Evolutionary conservation across 2,329 filamentous ascomycete species (phyloP).

Genomic region (Tothia fuscella): DNA sequence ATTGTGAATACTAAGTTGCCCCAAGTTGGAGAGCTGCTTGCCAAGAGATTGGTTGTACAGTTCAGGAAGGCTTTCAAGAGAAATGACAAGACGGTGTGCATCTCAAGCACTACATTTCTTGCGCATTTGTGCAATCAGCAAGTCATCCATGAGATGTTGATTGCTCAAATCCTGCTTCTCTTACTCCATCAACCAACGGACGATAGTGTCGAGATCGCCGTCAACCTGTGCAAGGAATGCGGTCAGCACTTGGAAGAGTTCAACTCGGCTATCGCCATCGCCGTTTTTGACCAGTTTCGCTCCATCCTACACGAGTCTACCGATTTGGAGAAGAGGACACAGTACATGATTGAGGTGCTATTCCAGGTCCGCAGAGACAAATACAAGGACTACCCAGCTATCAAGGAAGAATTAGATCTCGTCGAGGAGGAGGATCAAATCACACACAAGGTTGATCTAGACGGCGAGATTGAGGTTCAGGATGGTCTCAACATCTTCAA

Average conservation of each 20-base stretch:
- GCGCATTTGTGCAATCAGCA: slow-evolving; percentile 94
- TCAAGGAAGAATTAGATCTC: slow-evolving; percentile 86
- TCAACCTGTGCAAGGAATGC: slow-evolving; percentile 83
- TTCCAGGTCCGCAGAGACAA: slow-evolving; percentile 95
- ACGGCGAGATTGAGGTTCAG: slow-evolving; percentile 74
- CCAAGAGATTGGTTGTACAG: slow-evolving; percentile 75
- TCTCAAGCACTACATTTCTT: slow-evolving; percentile 86
- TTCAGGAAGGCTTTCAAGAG: slow-evolving; percentile 93
- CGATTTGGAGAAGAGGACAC: slow-evolving; percentile 94
- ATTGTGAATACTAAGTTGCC: slow-evolving; percentile 97
- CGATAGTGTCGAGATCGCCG: slow-evolving; percentile 94
- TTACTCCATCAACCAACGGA: slow-evolving; percentile 92
- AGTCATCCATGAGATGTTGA: slow-evolving; percentile 85
- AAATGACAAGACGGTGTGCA: slow-evolving; percentile 93
- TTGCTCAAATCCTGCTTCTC: slow-evolving; percentile 84
- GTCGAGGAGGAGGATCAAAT: slow-evolving; percentile 98
- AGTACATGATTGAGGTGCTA: slow-evolving; percentile 97
- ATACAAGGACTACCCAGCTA: slow-evolving; percentile 85
- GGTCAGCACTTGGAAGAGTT: slow-evolving; percentile 93
- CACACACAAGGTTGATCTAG: slow-evolving; percentile 72
- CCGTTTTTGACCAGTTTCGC: slow-evolving; percentile 91
- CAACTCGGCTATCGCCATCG: slow-evolving; percentile 75
- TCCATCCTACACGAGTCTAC: slow-evolving; percentile 83
- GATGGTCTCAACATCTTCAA: slow-evolving; percentile 94
- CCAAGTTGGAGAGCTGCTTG: slow-evolving; percentile 80